phyloP scores from a whole-genome alignment of 495 filamentous ascomycete species.

The Podospora tetraspora region DNA sequence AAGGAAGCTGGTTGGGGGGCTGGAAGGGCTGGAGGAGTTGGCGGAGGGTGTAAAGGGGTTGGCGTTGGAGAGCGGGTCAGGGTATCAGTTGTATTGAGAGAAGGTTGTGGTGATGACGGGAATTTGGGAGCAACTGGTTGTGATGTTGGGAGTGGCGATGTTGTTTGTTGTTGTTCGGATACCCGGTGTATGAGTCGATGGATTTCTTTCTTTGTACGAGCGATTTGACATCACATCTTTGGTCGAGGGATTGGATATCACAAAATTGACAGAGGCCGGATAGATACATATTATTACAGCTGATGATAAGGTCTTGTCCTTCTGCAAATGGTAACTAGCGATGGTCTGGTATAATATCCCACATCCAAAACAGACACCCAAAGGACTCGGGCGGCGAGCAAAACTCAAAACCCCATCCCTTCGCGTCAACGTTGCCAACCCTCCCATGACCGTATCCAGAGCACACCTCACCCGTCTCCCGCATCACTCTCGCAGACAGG shows the following conservation, averaged over 20 bases:
- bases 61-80: slow-evolving; percentile 23
- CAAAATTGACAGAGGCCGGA: background rate
- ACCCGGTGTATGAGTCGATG: background rate
- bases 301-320: background rate
- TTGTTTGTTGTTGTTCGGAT: background rate
- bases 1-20: slow-evolving; percentile 12
- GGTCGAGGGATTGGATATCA: background rate
- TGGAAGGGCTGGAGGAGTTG: slow-evolving; percentile 18
- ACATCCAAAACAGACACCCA: background rate
- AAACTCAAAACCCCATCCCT: background rate
- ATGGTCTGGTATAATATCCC: background rate
- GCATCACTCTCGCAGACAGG: background rate
- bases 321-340: background rate
- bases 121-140: background rate
- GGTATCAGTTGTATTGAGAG: slow-evolving; percentile 22
- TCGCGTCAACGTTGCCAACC: background rate
- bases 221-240: background rate
- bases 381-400: background rate
- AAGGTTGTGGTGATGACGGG: background rate
- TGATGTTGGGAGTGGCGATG: background rate
- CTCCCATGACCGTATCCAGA: background rate
- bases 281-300: background rate
- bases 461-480: background rate
- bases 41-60: slow-evolving; percentile 20
- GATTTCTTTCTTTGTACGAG: background rate